Base-by-base conservation (phyloP, 331 rosid species). In the Stylosanthes scabra region DNA sequence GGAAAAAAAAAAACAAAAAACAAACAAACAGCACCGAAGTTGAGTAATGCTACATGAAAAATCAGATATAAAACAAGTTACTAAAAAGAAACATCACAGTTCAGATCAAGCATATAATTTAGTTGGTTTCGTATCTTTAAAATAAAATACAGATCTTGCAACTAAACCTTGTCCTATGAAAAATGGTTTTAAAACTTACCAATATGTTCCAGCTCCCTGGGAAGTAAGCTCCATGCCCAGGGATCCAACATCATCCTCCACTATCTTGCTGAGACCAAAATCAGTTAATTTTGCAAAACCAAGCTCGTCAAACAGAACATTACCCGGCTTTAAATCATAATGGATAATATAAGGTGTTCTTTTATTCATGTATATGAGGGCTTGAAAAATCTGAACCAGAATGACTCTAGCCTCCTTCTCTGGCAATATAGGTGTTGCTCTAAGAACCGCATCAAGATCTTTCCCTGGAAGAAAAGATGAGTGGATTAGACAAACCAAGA, bases 141-240 rank as follows among this genome's bases (percentile, higher is more conserved):
- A 31, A 31, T 31, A 31, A 31, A 31, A 31, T 31, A 31, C 5
- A 31, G 37, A 31, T 3, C 3, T 31, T 5, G 37, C 37, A 31
- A 31, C 37, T 31, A 31, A 31, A 31, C 37, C 37, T 31, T 31
- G 66, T 71, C 62, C 57, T 49, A 63, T 55, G 40, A 66, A 68
- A 50, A 64, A 52, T 63, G 62, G 69, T 60, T 70, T 51, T 52
- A 61, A 46, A 78, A 77, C 92, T 83, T 80, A 95, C 99, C 99
- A 95, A 80, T 95, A 95, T 72, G 98, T 95, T 72, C 99, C 99
- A 78, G 99, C 99, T 41, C 99, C 99, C 86, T 95, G 99, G 27
- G 99, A 95, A 59, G 99, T 95, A 66, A 95, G 99, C 82, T 95
- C 99, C 99, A 95, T 95, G 31, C 99, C 99, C 92, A 90, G 98